phyloP scores from a whole-genome alignment of 2,329 filamentous ascomycete species.

The Lasiodiplodia theobromae region DNA sequence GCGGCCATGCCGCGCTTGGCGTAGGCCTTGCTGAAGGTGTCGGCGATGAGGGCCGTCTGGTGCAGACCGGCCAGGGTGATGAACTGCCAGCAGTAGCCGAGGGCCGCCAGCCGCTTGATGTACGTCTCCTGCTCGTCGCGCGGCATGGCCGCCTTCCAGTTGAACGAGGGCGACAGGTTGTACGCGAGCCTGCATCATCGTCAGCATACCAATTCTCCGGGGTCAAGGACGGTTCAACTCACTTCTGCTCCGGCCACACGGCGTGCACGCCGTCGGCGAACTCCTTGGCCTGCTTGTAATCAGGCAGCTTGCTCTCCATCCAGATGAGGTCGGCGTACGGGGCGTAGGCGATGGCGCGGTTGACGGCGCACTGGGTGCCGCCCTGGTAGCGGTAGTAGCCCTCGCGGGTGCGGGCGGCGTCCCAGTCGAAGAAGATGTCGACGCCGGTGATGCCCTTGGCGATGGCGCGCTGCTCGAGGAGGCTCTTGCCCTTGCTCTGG shows the following conservation, averaged over 20 bases:
- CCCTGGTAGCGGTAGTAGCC: constrained; percentile 94
- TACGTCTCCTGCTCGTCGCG: constrained; percentile 94
- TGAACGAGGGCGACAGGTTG: constrained; percentile 98
- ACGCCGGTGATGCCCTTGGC: constrained; percentile 78
- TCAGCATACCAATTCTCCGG: constrained; percentile 13
- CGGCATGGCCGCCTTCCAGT: constrained; percentile 98
- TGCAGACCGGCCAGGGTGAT: constrained; percentile 98
- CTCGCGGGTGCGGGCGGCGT: constrained; percentile 88
- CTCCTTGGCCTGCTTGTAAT: constrained; percentile 88
- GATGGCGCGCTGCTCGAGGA: constrained; percentile 79
- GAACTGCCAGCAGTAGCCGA: constrained; percentile 99
- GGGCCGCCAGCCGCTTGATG: constrained; percentile 82
- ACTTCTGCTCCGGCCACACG: constrained; percentile 97
- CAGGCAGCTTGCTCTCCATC: constrained; percentile 99
- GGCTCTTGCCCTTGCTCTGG: constrained; percentile 81
- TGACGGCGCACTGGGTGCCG: constrained; percentile 88
- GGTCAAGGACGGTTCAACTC: constrained; percentile 46
- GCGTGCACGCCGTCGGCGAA: constrained; percentile 94
- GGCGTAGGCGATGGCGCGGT: constrained; percentile 88
- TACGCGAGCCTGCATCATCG: constrained; percentile 76
- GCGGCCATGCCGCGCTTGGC: constrained; percentile 87
- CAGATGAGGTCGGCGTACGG: constrained; percentile 96
- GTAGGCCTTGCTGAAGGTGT: constrained; percentile 87
- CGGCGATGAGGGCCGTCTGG: constrained; percentile 89
- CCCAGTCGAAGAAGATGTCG: constrained; percentile 94